Base-by-base conservation (phyloP, 2,329 filamentous ascomycete genomes). In the Paracoccidioides lutzii region DNA sequence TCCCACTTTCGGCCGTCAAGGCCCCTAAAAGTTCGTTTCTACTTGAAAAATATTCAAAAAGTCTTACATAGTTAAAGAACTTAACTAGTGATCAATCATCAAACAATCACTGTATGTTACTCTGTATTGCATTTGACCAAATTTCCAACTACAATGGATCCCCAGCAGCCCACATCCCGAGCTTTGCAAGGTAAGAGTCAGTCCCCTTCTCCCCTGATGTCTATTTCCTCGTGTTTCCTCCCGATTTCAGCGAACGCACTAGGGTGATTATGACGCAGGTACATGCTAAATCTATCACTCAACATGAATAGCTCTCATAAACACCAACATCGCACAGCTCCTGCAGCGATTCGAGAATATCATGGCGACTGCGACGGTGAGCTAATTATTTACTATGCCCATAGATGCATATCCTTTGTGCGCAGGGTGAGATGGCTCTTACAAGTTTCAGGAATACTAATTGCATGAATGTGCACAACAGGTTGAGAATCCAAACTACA, bases 341-440 rank as follows among this genome's bases (percentile, higher is more conserved):
- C 66, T 81, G 22, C 75, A 77, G 61, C 75, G 76, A 40, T 81
- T 80, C 63, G 75, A 81, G 58, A 78, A 77, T 44, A 76, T 82
- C 52, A 72, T 82, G 61, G 73, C 75, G 5, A 76, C 77, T 43
- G 75, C 78, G 8, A 74, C 76, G 3, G 78, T 80, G 64, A 57
- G 65, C 56, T 40, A 49, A 45, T 22, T 22, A 22, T 22, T 22
- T 22, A 22, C 22, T 5, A 30, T 46, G 46, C 22, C 35, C 22
- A 44, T 46, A 57, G 8, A 10, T 42, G 56, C 56, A 46, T 40
- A 53, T 48, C 41, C 15, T 37, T 28, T 40, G 5, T 22, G 30
- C 12, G 41, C 22, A 37, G 5, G 3, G 15, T 10, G n/a, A 10
- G 15, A 55, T 14, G 33, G 15, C 4, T 46, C 10, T 0, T 28